Percentiles rank a stretch among this genome's conserved stretches.
These are phyloP conservation scores for Fraxinus floribunda DNA, from an alignment of 305 asterid species.

Conservation along the genomic window DNA sequence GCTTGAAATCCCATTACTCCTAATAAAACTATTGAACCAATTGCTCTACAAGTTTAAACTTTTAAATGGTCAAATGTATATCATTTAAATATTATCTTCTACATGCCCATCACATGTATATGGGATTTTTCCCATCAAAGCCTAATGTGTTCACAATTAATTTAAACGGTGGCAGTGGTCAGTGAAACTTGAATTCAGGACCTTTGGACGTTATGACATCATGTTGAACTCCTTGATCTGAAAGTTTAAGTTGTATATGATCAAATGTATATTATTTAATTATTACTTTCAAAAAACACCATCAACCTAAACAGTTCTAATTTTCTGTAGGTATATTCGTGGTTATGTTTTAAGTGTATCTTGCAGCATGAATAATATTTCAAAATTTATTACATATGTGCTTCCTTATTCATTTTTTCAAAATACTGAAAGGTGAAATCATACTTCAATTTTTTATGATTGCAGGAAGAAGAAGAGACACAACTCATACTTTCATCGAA, in stretches of 20 bases:
- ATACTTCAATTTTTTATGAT: slow-evolving; percentile 27
- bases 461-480: slow-evolving; percentile 75
- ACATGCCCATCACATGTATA: background rate
- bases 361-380: background rate
- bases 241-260: background rate
- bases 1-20: background rate
- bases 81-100: background rate
- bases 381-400: background rate
- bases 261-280: background rate
- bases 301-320: background rate
- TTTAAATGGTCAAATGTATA: background rate
- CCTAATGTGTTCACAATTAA: background rate
- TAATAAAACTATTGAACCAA: background rate
- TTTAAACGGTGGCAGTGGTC: background rate
- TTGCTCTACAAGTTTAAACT: background rate
- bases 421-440: background rate
- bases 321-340: background rate
- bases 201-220: background rate
- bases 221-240: background rate
- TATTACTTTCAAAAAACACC: background rate
- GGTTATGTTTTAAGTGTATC: background rate
- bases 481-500: slow-evolving; percentile 42
- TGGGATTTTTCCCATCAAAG: background rate
- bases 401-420: background rate
- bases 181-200: background rate